These are phyloP conservation scores for Kewa caespitosa DNA, from an alignment of 179 eudicot species.

Conservation along the genomic window DNA sequence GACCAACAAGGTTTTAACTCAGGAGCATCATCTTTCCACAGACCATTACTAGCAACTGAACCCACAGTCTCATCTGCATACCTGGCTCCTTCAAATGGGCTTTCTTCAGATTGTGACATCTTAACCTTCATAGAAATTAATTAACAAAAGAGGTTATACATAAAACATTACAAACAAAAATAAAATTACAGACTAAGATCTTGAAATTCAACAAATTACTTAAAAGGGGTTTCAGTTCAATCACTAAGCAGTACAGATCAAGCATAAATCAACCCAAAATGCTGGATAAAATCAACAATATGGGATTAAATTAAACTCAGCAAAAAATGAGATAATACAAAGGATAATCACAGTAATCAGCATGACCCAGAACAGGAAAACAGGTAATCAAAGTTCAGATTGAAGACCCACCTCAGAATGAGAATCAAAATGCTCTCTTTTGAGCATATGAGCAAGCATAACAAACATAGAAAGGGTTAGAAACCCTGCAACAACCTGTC, in stretches of 20 bases:
- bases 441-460: conserved; percentile 91
- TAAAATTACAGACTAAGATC: background rate
- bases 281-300: background rate
- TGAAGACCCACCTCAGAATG: conserved; percentile 32
- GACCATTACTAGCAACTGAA: conserved; percentile 39
- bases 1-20: conserved; percentile 78
- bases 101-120: conserved; percentile 25
- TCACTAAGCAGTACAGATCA: background rate
- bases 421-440: conserved; percentile 70
- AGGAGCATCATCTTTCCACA: conserved; percentile 63
- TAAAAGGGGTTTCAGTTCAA: background rate
- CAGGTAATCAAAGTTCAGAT: background rate
- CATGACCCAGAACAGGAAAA: background rate
- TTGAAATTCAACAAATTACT: background rate
- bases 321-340: background rate
- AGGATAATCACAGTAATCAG: background rate
- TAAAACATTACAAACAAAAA: background rate
- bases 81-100: conserved; percentile 35
- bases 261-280: background rate
- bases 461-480: conserved; percentile 88
- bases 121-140: conserved; percentile 32
- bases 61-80: conserved; percentile 39
- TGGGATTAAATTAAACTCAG: background rate
- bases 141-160: background rate
- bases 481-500: conserved; percentile 87